Percentiles rank a stretch among this genome's conserved stretches.
Conservation (phyloP, 148 eudicot genomes). For the Rhododendron mucronatum region DNA sequence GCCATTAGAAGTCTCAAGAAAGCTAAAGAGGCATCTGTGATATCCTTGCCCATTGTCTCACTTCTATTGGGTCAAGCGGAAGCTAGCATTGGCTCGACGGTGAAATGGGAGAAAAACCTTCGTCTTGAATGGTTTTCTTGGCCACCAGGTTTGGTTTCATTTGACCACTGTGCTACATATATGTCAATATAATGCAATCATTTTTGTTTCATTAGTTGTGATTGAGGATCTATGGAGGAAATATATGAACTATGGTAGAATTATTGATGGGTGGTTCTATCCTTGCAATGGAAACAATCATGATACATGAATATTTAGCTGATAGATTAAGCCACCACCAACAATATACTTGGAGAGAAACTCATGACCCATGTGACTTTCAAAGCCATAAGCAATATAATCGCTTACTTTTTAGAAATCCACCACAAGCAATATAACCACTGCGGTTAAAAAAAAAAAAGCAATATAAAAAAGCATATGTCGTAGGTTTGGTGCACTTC, state of each 20-base stretch:
- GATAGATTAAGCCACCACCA: neutral
- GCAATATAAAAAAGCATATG: neutral
- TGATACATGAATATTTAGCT: neutral
- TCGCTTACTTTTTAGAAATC: neutral
- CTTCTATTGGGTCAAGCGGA: conserved; percentile 87
- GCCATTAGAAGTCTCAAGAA: conserved; percentile 68
- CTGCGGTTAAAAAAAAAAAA: neutral
- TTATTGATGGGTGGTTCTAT: neutral
- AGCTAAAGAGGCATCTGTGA: conserved; percentile 46
- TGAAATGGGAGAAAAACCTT: conserved; percentile 66
- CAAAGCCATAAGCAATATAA: neutral
- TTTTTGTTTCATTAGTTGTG: neutral
- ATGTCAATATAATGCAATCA: neutral
- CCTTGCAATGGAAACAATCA: neutral
- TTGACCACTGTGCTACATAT: neutral
- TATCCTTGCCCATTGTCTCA: conserved; percentile 55
- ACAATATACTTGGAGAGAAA: neutral
- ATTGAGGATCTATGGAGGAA: neutral
- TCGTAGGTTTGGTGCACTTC: neutral
- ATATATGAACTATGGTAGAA: neutral
- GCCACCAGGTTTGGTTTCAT: conserved; percentile 67
- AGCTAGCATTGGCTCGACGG: conserved; percentile 78
- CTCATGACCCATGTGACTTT: neutral
- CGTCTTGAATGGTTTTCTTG: conserved; percentile 75
- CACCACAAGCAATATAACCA: neutral